Base-by-base conservation (phyloP, 257 asterid genomes). In the Leptodermis oblonga region DNA sequence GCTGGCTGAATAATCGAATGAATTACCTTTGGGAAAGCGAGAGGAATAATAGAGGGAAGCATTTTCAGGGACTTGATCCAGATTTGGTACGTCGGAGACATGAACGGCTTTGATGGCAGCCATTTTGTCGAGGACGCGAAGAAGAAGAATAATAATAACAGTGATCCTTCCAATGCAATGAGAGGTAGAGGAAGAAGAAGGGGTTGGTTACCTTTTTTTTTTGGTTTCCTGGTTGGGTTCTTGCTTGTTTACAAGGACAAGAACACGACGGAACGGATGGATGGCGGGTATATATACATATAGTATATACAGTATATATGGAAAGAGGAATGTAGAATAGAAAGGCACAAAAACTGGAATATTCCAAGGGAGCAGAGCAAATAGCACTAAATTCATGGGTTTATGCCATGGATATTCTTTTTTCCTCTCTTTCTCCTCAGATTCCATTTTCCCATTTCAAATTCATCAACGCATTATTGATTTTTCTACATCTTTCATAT, bases 21-120 rank as follows among this genome's bases (percentile, higher is more conserved):
- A 17, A 3, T 18, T 54, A 86, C 95, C 93, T 77, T 69, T 70
- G 22, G 92, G 48, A 46, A 80, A 74, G 42, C 90, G 87, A 5
- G 88, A 60, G 71, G 95, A 68, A 73, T n/a, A n/a, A n/a, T 61
- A 80, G 2, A 78, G 70, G 48, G 96, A 86, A 1, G 88, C 81
- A 62, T 73, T 88, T 9, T 87, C 88, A 13, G 86, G 84, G 71
- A 90, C 88, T 31, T 86, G 90, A 65, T 91, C 96, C 67, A 93
- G 88, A 81, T 80, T 85, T 31, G 97, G 97, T 60, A 93, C 95
- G 77, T 90, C 96, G 75, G 92, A 73, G 54, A 87, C 87, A 62
- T 90, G 99, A 81, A 87, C 96, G 58, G 99, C 96, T 69, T 86
- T 93, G 48, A 93, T 89, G 73, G 99, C 96, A 95, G 89, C 89